Evolutionary conservation across 2,329 filamentous ascomycete genomes (phyloP).

Genomic region (Cordyceps fumosorosea): DNA sequence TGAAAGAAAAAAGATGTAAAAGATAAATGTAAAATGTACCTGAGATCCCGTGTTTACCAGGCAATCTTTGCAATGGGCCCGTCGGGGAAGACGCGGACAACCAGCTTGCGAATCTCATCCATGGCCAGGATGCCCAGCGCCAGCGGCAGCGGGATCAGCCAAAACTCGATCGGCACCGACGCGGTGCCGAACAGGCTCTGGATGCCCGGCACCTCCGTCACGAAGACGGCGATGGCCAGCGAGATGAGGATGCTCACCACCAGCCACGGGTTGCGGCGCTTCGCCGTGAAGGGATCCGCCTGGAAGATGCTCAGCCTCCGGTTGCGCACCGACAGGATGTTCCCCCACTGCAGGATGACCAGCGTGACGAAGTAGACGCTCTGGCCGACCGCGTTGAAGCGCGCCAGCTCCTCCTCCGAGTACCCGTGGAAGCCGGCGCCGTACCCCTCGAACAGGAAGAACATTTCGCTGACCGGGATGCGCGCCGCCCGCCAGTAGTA

Average conservation of each 20-base stretch:
- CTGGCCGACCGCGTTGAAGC: conserved; percentile 44
- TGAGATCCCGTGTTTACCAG: conserved; percentile 31
- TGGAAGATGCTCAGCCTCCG: conserved; percentile 45
- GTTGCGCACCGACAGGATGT: conserved; percentile 45
- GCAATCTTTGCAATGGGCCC: conserved; percentile 39
- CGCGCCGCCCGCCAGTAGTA: conserved; percentile 43
- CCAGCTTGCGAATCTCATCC: conserved; percentile 46
- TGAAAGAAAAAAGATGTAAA: background rate
- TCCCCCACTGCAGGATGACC: conserved; percentile 48
- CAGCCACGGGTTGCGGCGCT: conserved; percentile 44
- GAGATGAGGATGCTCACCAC: conserved; percentile 39
- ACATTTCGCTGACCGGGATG: conserved; percentile 40
- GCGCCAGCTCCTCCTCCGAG: conserved; percentile 34
- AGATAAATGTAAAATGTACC: background rate
- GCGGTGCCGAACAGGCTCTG: conserved; percentile 43
- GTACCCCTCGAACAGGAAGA: conserved; percentile 45
- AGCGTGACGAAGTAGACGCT: conserved; percentile 49
- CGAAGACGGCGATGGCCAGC: conserved; percentile 45
- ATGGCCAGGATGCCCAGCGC: conserved; percentile 43
- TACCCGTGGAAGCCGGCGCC: conserved; percentile 43
- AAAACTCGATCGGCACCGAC: conserved; percentile 44
- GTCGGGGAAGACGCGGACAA: conserved; percentile 40
- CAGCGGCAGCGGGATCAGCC: conserved; percentile 44
- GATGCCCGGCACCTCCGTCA: conserved; percentile 44
- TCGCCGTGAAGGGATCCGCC: conserved; percentile 40